Percentiles rank a stretch among this genome's conserved stretches.
phyloP scores from a whole-genome alignment of 179 eudicot species.

The Heliamphora pulchella region DNA sequence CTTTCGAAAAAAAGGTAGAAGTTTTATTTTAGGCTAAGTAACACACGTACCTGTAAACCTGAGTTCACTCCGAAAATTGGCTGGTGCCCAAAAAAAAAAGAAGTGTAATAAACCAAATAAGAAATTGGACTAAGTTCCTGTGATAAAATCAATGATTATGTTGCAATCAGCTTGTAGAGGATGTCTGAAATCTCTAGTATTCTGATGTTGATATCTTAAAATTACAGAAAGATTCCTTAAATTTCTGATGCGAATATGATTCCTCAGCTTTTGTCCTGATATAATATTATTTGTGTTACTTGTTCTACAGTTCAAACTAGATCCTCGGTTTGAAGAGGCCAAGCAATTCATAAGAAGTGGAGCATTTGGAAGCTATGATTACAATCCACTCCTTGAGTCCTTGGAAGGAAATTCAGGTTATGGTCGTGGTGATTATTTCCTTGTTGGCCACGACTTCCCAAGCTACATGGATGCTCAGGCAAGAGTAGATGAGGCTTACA shows the following conservation, averaged over 20 bases:
- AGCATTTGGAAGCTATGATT: conserved; percentile 95
- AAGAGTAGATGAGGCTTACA: conserved; percentile 92
- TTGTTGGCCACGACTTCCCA: conserved; percentile 93
- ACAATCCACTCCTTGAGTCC: conserved; percentile 87
- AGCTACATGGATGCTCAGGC: conserved; percentile 85
- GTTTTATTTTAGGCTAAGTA: not conserved
- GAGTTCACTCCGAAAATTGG: not conserved
- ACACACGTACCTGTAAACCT: not conserved
- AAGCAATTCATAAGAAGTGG: conserved; percentile 78
- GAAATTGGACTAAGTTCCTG: not conserved
- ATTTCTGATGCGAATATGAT: not conserved
- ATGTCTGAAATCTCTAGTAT: not conserved
- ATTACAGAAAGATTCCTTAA: not conserved
- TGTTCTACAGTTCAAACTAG: conserved; percentile 76
- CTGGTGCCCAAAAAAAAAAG: not conserved
- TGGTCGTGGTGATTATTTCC: conserved; percentile 93
- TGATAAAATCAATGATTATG: not conserved
- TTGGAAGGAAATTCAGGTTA: conserved; percentile 86
- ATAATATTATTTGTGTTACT: conserved; percentile 10
- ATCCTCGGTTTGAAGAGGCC: conserved; percentile 93
- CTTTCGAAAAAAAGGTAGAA: not conserved
- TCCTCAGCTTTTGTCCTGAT: not conserved
- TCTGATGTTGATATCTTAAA: not conserved
- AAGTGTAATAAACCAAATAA: not conserved
- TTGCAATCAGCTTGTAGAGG: not conserved